Conservation (phyloP, 495 filamentous ascomycete genomes). For the Cryomyces minteri region DNA sequence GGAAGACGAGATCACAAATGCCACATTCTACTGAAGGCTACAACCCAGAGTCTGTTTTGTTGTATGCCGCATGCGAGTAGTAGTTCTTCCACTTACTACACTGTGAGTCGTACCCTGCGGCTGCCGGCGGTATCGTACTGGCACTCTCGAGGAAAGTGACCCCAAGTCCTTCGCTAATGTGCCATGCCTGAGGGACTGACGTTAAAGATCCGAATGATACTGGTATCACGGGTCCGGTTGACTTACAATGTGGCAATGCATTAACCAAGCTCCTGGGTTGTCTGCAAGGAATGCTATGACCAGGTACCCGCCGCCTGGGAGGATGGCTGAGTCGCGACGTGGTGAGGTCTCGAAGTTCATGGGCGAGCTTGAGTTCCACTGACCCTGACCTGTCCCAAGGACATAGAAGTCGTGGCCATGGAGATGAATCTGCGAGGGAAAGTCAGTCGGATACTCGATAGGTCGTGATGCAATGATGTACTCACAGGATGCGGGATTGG, state of each 20-base stretch:
- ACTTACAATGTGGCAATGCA: conserved; percentile 17
- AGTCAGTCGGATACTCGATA: too few relatives aligned
- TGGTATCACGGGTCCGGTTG: background rate
- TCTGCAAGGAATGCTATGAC: conserved; percentile 16
- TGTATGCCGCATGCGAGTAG: conserved; percentile 1
- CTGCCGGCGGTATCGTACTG: background rate
- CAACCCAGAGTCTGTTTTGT: conserved; percentile 9
- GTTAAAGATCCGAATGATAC: background rate
- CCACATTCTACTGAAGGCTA: background rate
- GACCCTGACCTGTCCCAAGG: conserved; percentile 10
- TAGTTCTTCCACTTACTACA: conserved; percentile 8
- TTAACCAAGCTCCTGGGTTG: conserved; percentile 20
- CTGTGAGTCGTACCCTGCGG: conserved; percentile 1
- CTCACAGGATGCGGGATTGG: conserved; percentile 4
- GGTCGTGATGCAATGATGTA: too few relatives aligned
- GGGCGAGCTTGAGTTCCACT: conserved; percentile 6
- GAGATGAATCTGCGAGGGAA: conserved; percentile 12
- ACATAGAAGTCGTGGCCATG: conserved; percentile 22
- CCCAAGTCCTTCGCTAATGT: conserved; percentile 5
- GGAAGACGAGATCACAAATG: too few relatives aligned
- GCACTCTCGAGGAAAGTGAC: conserved; percentile 9
- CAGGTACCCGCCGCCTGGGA: conserved; percentile 13
- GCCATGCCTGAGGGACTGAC: conserved; percentile 2
- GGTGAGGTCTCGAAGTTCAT: conserved; percentile 17
- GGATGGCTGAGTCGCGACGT: conserved; percentile 14